Evolutionary conservation across 306 rosid species (phyloP), one percentile per base, ranked within the genome.

Genomic region (Begonia fuchsioides): DNA sequence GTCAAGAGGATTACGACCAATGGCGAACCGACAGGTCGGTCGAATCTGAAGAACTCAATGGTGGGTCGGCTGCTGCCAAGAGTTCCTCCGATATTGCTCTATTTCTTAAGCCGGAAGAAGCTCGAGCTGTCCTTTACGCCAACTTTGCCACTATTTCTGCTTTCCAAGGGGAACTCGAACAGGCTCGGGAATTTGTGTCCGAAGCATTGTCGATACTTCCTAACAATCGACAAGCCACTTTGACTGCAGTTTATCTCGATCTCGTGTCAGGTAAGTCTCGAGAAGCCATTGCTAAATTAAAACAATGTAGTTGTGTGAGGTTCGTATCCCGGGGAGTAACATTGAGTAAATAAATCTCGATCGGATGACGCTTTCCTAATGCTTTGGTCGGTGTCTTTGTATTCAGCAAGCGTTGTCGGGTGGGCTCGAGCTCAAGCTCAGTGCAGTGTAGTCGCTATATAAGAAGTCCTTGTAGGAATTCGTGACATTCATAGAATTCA

Each of bases 401-500:
- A 59, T 68, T 68, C 32, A 59, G 65, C 58, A 55, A 61, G 53
- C 58, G 60, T 58, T 64, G 32, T 20, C 0, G 32, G 32, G 32
- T n/a, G 32, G 32, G 32, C 32, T 2, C 32, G 43, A 72, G 55
- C 49, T 70, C 81, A 55, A 61, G 54, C 66, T 66, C 79, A 64
- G 79, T 66, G 38, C 59, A 66, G 76, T 86, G 68, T 76, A 82
- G 80, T 68, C 65, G 76, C 72, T 82, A 86, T 93, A 69, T 70
- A 78, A 76, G 69, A 62, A 81, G 72, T 81, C 81, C 77, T 60
- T 70, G 60, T 67, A 72, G 72, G 96, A 87, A 82, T 77, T 70
- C 82, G 96, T 86, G 82, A 66, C 94, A 82, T 92, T 73, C 50
- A 77, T 85, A 77, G 73, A 86, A 86, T 78, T 86, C 93, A 73